Conservation (phyloP, 305 asterid genomes). For the Euphrasia arctica region DNA sequence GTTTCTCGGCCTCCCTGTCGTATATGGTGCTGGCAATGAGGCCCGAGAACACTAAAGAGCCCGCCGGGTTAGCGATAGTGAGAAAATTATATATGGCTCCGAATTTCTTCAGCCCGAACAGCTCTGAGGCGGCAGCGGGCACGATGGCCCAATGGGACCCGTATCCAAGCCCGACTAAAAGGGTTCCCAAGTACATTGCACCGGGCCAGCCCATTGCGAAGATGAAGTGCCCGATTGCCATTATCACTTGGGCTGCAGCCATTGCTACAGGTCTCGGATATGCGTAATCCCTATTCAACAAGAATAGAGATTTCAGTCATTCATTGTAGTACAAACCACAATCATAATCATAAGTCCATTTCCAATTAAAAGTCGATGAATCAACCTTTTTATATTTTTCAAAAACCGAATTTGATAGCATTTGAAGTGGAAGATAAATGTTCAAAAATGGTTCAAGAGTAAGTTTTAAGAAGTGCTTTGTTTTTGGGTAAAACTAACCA, state of each 20-base stretch:
- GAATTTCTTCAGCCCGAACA: conserved; percentile 51
- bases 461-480: too few relatives aligned
- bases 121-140: conserved; percentile 51
- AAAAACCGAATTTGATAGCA: neutral
- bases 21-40: conserved; percentile 48
- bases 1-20: conserved; percentile 52
- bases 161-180: conserved; percentile 55
- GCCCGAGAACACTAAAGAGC: conserved; percentile 49
- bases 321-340: neutral
- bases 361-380: neutral
- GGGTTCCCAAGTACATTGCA: conserved; percentile 52
- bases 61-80: conserved; percentile 51
- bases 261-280: conserved; percentile 53
- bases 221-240: conserved; percentile 51
- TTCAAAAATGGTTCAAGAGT: too few relatives aligned
- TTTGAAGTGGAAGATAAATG: neutral
- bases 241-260: conserved; percentile 50
- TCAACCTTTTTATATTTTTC: neutral
- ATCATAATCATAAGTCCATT: neutral
- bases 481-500: too few relatives aligned
- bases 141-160: conserved; percentile 57
- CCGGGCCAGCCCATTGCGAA: conserved; percentile 59
- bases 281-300: conserved; percentile 39
- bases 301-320: neutral
- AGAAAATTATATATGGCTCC: conserved; percentile 50